These are phyloP conservation scores for Amanita pseudoporphyria DNA, from an alignment of 768 basidiomycete genomes.

Conservation along the genomic window DNA sequence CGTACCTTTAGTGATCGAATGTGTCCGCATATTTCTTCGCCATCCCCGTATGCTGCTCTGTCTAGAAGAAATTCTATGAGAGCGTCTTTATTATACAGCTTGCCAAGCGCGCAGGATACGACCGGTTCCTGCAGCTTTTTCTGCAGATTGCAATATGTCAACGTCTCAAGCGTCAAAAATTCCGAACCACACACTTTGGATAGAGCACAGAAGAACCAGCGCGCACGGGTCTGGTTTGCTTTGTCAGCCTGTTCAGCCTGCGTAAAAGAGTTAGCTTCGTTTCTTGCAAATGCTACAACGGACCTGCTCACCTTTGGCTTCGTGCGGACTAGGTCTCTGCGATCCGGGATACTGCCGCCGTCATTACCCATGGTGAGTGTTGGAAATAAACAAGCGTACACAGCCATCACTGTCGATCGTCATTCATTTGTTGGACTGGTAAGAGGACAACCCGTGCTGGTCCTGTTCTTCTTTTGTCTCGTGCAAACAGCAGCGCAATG, in stretches of 20 bases:
- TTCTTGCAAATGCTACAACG: background rate
- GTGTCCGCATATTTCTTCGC: conserved; percentile 87
- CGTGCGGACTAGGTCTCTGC: conserved; percentile 65
- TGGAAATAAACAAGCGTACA: conserved; percentile 14
- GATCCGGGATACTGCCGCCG: conserved; percentile 81
- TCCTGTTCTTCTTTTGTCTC: background rate
- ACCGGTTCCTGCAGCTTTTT: conserved; percentile 80
- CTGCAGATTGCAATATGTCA: conserved; percentile 28
- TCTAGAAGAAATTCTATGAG: conserved; percentile 87
- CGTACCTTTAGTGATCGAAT: conserved; percentile 80
- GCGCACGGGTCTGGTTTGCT: conserved; percentile 78
- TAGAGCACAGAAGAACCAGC: conserved; percentile 90
- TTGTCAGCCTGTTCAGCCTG: conserved; percentile 85
- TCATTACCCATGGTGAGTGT: conserved; percentile 65
- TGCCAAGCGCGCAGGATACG: conserved; percentile 87
- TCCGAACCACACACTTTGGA: conserved; percentile 60
- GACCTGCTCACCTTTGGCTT: conserved; percentile 50
- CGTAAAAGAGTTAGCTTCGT: background rate
- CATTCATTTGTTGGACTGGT: too few relatives aligned
- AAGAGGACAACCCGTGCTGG: too few relatives aligned
- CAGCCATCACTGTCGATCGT: too few relatives aligned
- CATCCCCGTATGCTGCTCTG: conserved; percentile 79
- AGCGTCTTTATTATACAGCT: conserved; percentile 94
- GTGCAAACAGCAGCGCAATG: conserved; percentile 55
- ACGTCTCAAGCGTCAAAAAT: too few relatives aligned